Base-by-base conservation (phyloP, 768 basidiomycete genomes). In the Mycena amicta region DNA sequence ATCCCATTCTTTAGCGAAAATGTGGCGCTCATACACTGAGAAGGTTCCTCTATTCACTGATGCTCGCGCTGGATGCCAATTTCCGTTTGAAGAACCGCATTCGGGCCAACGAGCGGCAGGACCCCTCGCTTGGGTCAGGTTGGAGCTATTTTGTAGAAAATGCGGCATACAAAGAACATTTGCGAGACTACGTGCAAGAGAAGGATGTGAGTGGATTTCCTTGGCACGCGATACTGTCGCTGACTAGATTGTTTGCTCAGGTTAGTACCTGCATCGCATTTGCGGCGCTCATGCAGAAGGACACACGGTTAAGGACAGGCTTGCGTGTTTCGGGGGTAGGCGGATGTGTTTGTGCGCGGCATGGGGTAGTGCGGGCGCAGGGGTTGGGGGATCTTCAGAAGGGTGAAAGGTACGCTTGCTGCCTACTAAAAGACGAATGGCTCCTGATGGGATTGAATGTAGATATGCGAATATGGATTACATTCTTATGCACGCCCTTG, bases 221-320 rank as follows among this genome's bases (percentile, higher is more conserved):
- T 37, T 0, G 54, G 63, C 67, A 1, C 66, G 68, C 0, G 39
- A 55, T 3, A 53, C 3, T 69, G 71, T 23, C 66, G 66, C 0
- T 28, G 76, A 3, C 33, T 37, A 37, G 18, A 8, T 18, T 37
- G 12, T 37, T 37, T 18, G 33, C 18, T 37, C 18, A 37, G 33
- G 33, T 18, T 23, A 45, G 43, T n/a, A 16, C 43, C 15, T 45
- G 43, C 22, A 45, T 45, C 13, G 43, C 43, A 13, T 45, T 45
- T 23, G 43, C 43, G 15, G 43, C 43, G 13, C 43, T 45, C 22
- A 45, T 45, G 22, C 43, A 45, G 22, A 45, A 45, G 43, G 22
- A 45, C 13, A 45, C 43, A n/a, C 43, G 43, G 8, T 15, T 16
- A 8, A 45, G 8, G 43, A 45, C 43, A 8, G 43, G 43, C 12